Base-by-base conservation (phyloP, 2,329 filamentous ascomycete genomes). In the Aureobasidium musti region DNA sequence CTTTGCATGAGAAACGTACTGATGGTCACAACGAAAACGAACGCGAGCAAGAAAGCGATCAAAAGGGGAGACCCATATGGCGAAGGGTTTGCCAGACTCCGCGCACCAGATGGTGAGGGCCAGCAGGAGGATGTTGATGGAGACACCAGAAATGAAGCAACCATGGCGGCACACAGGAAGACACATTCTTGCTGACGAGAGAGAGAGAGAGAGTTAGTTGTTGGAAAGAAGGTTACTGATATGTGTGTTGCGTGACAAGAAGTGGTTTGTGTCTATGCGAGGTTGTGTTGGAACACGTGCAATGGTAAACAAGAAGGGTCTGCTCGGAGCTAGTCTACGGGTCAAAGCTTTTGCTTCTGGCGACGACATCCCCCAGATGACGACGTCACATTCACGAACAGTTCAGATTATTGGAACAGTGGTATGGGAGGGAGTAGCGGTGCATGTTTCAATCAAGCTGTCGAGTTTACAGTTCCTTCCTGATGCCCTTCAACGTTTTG, bases 261-360 rank as follows among this genome's bases (percentile, higher is more conserved):
- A 10, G 28, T n/a, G 26, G 28, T 30, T 4, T 53, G 7, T 21
- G 49, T 21, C 13, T 35, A 19, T 2, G 10, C 35, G 17, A 33
- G 35, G 28, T 53, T 5, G 28, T 21, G 49, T 33, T 35, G 28
- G 10, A 21, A 35, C 49, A 53, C 49, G 49, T 53, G 28, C 19
- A 14, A 53, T 53, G 30, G 28, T 53, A 53, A 53, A 53, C 49
- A 53, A 13, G 49, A 3, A 30, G 26, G 49, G 49, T 53, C 28
- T 21, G 8, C 49, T 13, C 7, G 30, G 10, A 21, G 28, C 49
- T 21, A 13, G 49, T 35, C 3, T 53, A 8, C 28, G 2, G 49
- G 28, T 13, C 19, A 8, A 21, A 28, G 49, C 49, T 33, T 47
- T 17, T 17, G 33, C 26, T 17, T n/a, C 47, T 1, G 30, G 6